phyloP scores from a whole-genome alignment of 352 stramenopile species.

The Saprolegnia diclina region DNA sequence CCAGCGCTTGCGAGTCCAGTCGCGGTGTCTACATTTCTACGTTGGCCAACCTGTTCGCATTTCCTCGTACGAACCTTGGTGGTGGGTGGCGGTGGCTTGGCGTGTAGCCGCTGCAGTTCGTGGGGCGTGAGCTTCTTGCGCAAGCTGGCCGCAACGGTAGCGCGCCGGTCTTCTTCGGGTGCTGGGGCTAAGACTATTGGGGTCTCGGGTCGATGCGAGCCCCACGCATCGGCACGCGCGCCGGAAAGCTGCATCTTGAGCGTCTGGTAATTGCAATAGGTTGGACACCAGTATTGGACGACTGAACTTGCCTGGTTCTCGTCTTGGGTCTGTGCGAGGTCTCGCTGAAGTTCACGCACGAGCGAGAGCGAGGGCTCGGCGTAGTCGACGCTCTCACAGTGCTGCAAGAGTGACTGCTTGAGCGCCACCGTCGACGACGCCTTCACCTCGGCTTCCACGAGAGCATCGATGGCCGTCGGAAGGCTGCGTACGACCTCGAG shows the following conservation, averaged over 20 bases:
- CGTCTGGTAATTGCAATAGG: not conserved
- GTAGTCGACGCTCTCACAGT: constrained; percentile 26
- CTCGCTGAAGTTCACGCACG: constrained; percentile 8
- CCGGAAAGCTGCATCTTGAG: constrained; percentile 12
- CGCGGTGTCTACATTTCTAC: not conserved
- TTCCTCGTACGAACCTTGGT: not conserved
- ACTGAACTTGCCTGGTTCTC: constrained; percentile 22
- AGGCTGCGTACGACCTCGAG: not conserved
- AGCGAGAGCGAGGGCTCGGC: constrained; percentile 21
- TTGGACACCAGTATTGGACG: not conserved
- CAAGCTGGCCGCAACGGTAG: not conserved
- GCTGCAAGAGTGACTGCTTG: constrained; percentile 18
- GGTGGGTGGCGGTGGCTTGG: not conserved
- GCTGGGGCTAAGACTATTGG: not conserved
- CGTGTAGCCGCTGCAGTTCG: not conserved
- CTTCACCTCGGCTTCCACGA: constrained; percentile 12
- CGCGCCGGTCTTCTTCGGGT: not conserved
- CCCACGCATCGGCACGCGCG: not conserved
- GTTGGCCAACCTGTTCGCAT: not conserved
- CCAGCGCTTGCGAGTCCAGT: constrained; percentile 1
- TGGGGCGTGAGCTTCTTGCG: not conserved
- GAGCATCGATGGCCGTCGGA: not conserved
- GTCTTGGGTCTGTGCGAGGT: constrained; percentile 13
- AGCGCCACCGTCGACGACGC: not conserved
- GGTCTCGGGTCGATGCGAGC: not conserved